A percentile compares a stretch with the other conserved stretches of the same genome.
phyloP scores from a whole-genome alignment of 176 grass and related monocot species.

The Bonia amplexicaulis region DNA sequence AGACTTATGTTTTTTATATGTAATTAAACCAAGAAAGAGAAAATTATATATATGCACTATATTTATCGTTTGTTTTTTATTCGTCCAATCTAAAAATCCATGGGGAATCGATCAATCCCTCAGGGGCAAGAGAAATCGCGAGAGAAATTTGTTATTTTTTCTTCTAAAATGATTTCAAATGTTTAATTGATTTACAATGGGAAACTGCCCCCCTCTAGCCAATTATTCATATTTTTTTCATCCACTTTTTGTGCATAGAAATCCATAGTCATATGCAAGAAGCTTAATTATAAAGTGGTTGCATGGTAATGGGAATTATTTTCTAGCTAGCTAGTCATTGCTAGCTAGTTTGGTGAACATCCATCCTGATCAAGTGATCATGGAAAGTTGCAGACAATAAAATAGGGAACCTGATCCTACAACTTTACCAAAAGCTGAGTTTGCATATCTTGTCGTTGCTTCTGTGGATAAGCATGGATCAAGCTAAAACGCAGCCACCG shows the following conservation, averaged over 20 bases:
- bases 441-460: neutral
- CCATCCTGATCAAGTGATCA: slow-evolving; percentile 16
- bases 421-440: slow-evolving; percentile 26
- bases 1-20: too few relatives aligned
- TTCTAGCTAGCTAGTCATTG: neutral
- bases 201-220: neutral
- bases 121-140: too few relatives aligned
- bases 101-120: too few relatives aligned
- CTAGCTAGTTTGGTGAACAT: slow-evolving; percentile 27
- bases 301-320: neutral
- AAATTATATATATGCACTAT: too few relatives aligned
- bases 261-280: neutral
- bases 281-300: neutral
- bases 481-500: neutral
- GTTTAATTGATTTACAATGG: neutral
- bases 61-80: too few relatives aligned
- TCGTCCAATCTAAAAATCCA: too few relatives aligned
- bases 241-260: neutral
- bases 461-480: slow-evolving; percentile 27
- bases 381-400: slow-evolving; percentile 12
- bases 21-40: too few relatives aligned
- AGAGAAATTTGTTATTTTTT: neutral
- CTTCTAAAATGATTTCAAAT: neutral
- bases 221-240: neutral
- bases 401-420: slow-evolving; percentile 17